These are phyloP conservation scores for Penicillium sp. DNA, from an alignment of 2,329 filamentous ascomycete species.

Conservation along the genomic window DNA sequence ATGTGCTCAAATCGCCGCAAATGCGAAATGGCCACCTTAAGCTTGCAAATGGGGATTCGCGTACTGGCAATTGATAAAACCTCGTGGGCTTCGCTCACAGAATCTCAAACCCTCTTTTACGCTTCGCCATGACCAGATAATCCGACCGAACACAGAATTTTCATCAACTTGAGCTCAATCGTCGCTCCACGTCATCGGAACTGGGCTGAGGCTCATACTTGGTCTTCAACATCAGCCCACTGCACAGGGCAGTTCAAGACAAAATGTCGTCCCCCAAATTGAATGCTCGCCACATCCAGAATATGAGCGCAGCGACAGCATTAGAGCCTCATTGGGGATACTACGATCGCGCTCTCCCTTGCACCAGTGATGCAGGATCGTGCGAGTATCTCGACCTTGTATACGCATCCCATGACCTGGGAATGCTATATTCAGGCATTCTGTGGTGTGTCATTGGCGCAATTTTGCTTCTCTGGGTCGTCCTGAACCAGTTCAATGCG, in stretches of 20 bases:
- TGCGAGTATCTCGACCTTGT: constrained; percentile 60
- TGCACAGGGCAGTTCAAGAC: background rate
- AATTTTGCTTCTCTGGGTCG: constrained; percentile 47
- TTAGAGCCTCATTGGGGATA: constrained; percentile 59
- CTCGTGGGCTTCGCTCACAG: background rate
- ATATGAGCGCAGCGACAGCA: constrained; percentile 41
- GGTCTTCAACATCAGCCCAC: background rate
- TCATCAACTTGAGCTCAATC: background rate
- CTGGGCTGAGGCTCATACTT: background rate
- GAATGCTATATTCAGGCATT: constrained; percentile 58
- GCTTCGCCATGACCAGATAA: background rate
- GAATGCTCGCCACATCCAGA: constrained; percentile 47
- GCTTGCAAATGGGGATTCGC: background rate
- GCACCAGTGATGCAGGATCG: constrained; percentile 57
- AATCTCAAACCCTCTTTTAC: background rate
- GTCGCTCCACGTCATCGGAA: background rate
- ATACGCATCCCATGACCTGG: constrained; percentile 55
- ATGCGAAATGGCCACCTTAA: constrained; percentile 1
- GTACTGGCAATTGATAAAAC: background rate
- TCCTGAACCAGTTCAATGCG: constrained; percentile 22
- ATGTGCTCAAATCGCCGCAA: constrained; percentile 24
- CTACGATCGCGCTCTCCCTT: constrained; percentile 54
- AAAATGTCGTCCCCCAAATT: constrained; percentile 14
- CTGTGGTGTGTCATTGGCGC: constrained; percentile 56
- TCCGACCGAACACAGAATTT: background rate